Conservation (phyloP, 306 rosid species). For the Prunus davidiana region DNA sequence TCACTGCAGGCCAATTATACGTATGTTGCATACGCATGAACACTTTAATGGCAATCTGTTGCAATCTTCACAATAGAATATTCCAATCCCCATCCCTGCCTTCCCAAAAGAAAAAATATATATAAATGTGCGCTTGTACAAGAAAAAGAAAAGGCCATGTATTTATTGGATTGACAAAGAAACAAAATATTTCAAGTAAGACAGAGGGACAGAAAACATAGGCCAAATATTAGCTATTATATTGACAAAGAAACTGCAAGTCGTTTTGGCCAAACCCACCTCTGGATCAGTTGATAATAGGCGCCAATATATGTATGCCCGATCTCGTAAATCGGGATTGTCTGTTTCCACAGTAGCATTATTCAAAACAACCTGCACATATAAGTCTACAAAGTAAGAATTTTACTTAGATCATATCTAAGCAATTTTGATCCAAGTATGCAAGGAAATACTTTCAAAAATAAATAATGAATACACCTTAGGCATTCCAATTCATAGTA, state of each 20-base stretch:
- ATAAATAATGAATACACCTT: background rate
- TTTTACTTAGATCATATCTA: slow-evolving; percentile 5
- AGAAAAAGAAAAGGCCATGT: background rate
- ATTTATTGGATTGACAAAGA: background rate
- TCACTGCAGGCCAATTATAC: background rate
- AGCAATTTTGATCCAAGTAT: background rate
- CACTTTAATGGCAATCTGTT: background rate
- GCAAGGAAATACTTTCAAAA: background rate
- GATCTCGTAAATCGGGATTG: slow-evolving; percentile 98
- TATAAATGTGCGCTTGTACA: background rate
- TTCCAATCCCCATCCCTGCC: background rate
- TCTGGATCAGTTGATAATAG: slow-evolving; percentile 98
- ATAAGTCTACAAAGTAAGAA: slow-evolving; percentile 27
- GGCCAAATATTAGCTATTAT: background rate
- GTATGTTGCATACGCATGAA: background rate
- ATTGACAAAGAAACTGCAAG: background rate
- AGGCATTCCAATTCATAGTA: background rate
- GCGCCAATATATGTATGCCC: slow-evolving; percentile 99
- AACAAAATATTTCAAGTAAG: slow-evolving; percentile 6
- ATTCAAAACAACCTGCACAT: slow-evolving; percentile 86
- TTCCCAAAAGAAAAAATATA: background rate
- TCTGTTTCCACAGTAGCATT: slow-evolving; percentile 97
- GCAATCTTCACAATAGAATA: background rate
- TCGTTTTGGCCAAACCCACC: slow-evolving; percentile 43
- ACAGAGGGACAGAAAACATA: background rate